These are phyloP conservation scores for Xylariaceae sp. DNA, from an alignment of 2,329 filamentous ascomycete genomes.

Conservation along the genomic window DNA sequence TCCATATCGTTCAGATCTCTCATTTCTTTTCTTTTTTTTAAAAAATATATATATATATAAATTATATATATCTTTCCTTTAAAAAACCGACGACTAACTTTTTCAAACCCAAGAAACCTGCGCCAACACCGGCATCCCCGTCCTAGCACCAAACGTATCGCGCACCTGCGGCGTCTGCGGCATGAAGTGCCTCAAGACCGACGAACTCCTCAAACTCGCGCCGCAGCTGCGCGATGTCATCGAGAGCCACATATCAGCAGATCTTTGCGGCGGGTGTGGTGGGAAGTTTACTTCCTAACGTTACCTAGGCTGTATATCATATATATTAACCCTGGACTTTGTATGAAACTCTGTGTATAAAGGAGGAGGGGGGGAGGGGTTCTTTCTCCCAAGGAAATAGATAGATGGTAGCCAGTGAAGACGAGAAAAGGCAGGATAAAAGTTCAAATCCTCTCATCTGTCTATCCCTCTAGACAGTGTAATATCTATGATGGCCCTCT, in stretches of 20 bases:
- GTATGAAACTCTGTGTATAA: too few species aligned
- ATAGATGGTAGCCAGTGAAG: neutral
- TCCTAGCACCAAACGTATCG: conserved; percentile 49
- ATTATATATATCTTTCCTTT: neutral
- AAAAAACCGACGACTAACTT: too few species aligned
- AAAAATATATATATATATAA: neutral
- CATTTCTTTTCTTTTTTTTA: neutral
- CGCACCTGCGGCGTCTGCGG: conserved; percentile 51
- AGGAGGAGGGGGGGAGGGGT: too few species aligned
- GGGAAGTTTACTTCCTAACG: conserved; percentile 25
- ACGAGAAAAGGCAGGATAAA: neutral
- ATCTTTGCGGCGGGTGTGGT: conserved; percentile 29
- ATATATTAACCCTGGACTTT: too few species aligned
- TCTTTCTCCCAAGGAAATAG: neutral
- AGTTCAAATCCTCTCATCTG: neutral
- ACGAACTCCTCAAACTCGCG: conserved; percentile 34
- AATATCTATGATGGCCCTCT: too few species aligned
- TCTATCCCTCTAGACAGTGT: neutral
- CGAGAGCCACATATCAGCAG: conserved; percentile 25
- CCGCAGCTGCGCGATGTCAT: conserved; percentile 22
- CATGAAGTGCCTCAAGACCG: conserved; percentile 42
- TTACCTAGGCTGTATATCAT: too few species aligned
- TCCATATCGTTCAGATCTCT: neutral
- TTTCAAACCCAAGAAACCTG: conserved; percentile 29
- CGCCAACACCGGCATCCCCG: conserved; percentile 48